Percentiles rank a stretch among this genome's conserved stretches.
Conservation (phyloP, 2,329 filamentous ascomycete species). For the Xylaria sp. region DNA sequence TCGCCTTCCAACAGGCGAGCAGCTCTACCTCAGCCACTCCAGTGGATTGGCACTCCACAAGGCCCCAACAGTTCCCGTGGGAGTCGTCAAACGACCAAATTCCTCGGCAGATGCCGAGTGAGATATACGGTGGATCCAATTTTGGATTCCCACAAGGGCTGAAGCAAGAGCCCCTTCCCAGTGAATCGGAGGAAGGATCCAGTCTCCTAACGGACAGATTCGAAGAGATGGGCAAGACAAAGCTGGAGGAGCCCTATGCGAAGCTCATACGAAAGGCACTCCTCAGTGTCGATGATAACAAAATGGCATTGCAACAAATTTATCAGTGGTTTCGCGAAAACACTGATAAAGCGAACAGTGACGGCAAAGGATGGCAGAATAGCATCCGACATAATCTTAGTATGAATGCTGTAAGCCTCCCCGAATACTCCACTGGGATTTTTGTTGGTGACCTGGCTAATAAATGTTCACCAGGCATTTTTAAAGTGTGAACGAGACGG, state of each 20-base stretch:
- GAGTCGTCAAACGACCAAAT: constrained; percentile 23
- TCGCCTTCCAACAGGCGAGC: constrained; percentile 53
- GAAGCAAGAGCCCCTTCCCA: background rate
- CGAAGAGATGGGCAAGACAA: constrained; percentile 41
- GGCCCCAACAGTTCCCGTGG: constrained; percentile 34
- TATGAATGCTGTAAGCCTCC: constrained; percentile 83
- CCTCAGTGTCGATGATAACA: constrained; percentile 70
- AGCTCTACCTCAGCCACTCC: constrained; percentile 44
- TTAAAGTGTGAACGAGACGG: constrained; percentile 54
- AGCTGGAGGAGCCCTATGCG: constrained; percentile 76
- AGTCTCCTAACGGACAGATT: too few species aligned
- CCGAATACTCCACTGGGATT: background rate
- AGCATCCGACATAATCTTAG: constrained; percentile 95
- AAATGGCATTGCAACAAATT: constrained; percentile 84
- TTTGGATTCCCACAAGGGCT: constrained; percentile 15
- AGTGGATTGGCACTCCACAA: constrained; percentile 45
- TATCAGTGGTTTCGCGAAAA: constrained; percentile 90
- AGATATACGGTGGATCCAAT: constrained; percentile 20
- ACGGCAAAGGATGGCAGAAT: constrained; percentile 86
- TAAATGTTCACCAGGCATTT: constrained; percentile 47
- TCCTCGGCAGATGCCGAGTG: constrained; percentile 28
- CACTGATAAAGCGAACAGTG: constrained; percentile 76
- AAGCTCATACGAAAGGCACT: constrained; percentile 82
- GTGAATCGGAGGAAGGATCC: constrained; percentile 4
- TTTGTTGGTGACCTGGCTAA: too few species aligned